Evolutionary conservation across 495 filamentous ascomycete species (phyloP), one percentile per base, ranked within the genome.

Genomic region (Annulohypoxylon stygium): DNA sequence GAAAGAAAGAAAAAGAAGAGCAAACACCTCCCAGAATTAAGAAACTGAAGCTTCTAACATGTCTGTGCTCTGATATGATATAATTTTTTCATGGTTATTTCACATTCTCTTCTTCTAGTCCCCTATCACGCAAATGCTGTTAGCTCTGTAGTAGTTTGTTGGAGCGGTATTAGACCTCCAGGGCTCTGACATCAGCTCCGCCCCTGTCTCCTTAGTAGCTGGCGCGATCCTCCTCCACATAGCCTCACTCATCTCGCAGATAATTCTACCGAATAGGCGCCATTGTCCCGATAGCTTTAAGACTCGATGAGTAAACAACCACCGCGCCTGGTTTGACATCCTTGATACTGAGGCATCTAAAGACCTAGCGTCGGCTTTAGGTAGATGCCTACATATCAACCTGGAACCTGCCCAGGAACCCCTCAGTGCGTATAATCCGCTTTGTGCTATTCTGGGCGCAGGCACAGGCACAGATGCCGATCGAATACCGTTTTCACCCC

Each of bases 401-500:
- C 11, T 9, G 36, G 36, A 9, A 39, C 36, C 30, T 30, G 30
- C 30, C 11, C 36, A 39, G 11, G 36, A 12, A 39, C 11, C 36
- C 8, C 36, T 10, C 36, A 60, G 4, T 25, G 25, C 41, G 10
- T 64, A 20, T 64, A 64, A 64, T 64, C 34, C 33, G 48, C 34
- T 33, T 54, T 25, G 61, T 64, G 61, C 61, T 64, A 64, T 64
- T 54, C 47, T 64, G n/a, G 61, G 61, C 45, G 33, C 33, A 64
- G 45, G 61, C 7, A n/a, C 12, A 45, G 45, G 45, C 14, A 63
- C 61, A 37, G 16, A 39, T 53, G 45, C 20, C 45, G 61, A 53
- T 63, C 45, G 10, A 16, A 4, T n/a, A 34, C 9, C 14, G 36
- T 33, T 8, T 16, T 30, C 16, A 33, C 53, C 5, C 45, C 6